These are phyloP conservation scores for Chrysoporthe cubensis DNA, from an alignment of 2,329 filamentous ascomycete genomes.

Conservation along the genomic window DNA sequence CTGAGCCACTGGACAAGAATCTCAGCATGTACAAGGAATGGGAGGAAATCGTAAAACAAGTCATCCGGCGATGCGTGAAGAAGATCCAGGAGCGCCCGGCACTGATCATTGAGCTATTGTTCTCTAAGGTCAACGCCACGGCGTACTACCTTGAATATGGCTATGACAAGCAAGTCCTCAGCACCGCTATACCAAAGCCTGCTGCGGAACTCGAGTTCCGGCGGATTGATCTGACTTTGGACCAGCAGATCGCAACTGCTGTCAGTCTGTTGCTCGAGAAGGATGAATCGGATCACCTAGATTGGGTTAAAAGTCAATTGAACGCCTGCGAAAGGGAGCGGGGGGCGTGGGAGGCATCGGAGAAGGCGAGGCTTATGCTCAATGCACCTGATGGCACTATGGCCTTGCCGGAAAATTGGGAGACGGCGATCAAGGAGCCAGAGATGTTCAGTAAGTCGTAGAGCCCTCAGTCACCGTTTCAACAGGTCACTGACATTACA, in stretches of 20 bases:
- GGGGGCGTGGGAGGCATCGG: constrained; percentile 75
- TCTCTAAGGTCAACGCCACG: constrained; percentile 86
- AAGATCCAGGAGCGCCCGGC: constrained; percentile 86
- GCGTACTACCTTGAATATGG: constrained; percentile 90
- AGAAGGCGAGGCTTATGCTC: constrained; percentile 59
- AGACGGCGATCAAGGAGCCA: constrained; percentile 39
- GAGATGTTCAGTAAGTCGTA: constrained; percentile 57
- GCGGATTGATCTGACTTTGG: constrained; percentile 40
- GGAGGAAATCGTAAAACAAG: constrained; percentile 85
- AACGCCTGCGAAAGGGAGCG: constrained; percentile 71
- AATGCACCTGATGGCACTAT: constrained; percentile 37
- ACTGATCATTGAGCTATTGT: constrained; percentile 87
- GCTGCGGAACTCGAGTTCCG: constrained; percentile 86
- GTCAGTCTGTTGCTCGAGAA: constrained; percentile 81
- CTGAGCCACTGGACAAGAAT: constrained; percentile 71
- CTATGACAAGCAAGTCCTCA: constrained; percentile 76
- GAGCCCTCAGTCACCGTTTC: no score
- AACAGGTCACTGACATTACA: constrained; percentile 3
- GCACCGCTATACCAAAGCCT: constrained; percentile 63
- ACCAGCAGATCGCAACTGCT: constrained; percentile 72
- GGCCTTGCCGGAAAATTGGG: constrained; percentile 33
- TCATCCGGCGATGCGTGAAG: constrained; percentile 79
- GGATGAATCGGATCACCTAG: constrained; percentile 73
- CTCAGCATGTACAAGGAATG: constrained; percentile 80
- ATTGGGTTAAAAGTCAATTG: constrained; percentile 79